Evolutionary conservation across 2,329 filamentous ascomycete species (phyloP), one percentile per base, ranked within the genome.

Genomic region (Lithohypha guttulata): DNA sequence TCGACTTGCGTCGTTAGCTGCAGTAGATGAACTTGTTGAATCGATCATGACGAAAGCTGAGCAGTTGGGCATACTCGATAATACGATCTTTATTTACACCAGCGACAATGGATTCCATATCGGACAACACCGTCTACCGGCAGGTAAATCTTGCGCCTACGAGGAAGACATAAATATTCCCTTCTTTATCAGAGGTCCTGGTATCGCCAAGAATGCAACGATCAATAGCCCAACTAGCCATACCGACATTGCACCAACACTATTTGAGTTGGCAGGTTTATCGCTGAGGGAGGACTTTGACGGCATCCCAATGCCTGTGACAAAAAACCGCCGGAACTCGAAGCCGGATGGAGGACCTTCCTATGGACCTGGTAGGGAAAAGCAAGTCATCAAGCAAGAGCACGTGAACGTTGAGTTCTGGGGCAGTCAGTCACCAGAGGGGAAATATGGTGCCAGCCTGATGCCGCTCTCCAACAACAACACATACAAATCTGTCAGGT

Each of bases 191-290:
- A 64, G 74, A 4, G 75, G 75, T 0, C 75, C 75, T 0, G 69
- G 71, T 0, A 57, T 79, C 2, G 55, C 65, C 0, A 46, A 54
- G 6, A 49, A 60, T 3, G 57, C 55, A 0, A 56, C 61, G 2
- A 55, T 68, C 17, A 53, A 65, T 3, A 67, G 73, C 2, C 15
- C 20, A 6, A 77, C 73, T 0, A 71, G 73, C 0, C 77, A 81
- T 43, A 75, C 75, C 2, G 77, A 81, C 47, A 56, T 81, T 2
- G 74, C 70, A 0, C 76, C 77, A 0, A 80, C 76, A 0, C 52
- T 79, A 6, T 60, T 79, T 29, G 55, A 63, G 6, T 50, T 59
- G n/a, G 58, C 61, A 2, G 59, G 59, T 1, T 53, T 0, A 35
- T 66, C 6, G 61, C 54, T 2, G 22, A 11, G 13, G 3, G 20